These are phyloP conservation scores for Pyrenochaeta sp. DNA, from an alignment of 2,329 filamentous ascomycete species.

Conservation along the genomic window DNA sequence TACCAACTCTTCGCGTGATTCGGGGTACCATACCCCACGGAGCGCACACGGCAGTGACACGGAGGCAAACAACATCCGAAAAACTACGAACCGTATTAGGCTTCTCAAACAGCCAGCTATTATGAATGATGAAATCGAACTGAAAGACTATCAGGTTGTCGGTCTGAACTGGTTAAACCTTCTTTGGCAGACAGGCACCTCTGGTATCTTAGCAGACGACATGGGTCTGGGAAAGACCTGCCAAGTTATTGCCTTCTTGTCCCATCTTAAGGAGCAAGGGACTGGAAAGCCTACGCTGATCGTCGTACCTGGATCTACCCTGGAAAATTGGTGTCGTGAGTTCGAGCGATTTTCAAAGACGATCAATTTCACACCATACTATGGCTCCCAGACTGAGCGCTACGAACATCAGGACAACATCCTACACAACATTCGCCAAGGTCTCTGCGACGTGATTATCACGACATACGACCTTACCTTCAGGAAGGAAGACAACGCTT, in stretches of 20 bases:
- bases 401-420: conserved; percentile 73
- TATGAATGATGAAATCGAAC: conserved; percentile 77
- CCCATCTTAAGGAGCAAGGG: conserved; percentile 77
- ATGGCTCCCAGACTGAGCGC: conserved; percentile 74
- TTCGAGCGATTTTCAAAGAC: conserved; percentile 86
- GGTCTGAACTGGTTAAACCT: conserved; percentile 94
- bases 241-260: conserved; percentile 91
- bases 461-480: conserved; percentile 74
- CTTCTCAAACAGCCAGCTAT: conserved; percentile 74
- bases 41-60: conserved; percentile 53
- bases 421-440: conserved; percentile 66
- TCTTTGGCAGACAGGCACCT: conserved; percentile 79
- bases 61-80: conserved; percentile 57
- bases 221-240: conserved; percentile 97
- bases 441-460: conserved; percentile 70
- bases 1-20: conserved; percentile 62
- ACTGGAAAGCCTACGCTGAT: conserved; percentile 79
- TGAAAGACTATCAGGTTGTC: conserved; percentile 94
- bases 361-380: conserved; percentile 76
- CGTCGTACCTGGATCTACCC: conserved; percentile 89
- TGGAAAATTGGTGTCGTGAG: conserved; percentile 95
- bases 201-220: conserved; percentile 93
- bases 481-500: conserved; percentile 68
- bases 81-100: conserved; percentile 41
- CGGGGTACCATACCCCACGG: conserved; percentile 71